phyloP scores from a whole-genome alignment of 2,329 filamentous ascomycete genomes.

The Chrysosphaeria jannelii region DNA sequence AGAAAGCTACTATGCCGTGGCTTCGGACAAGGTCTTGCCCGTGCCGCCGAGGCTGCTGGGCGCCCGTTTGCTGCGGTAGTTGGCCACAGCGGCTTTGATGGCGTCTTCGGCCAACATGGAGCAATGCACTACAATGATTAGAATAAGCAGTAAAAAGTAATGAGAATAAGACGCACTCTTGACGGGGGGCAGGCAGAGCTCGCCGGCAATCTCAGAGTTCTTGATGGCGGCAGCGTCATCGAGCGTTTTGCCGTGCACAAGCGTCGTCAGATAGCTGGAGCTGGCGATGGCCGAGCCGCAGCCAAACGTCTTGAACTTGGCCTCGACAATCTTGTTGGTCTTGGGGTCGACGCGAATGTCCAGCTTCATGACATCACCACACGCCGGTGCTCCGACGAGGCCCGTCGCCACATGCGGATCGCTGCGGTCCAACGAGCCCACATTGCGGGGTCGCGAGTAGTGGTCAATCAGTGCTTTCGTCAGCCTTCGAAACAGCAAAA shows the following conservation, averaged over 20 bases:
- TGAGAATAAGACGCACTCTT: no score
- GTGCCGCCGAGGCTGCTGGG: conserved; percentile 58
- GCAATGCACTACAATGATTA: conserved; percentile 38
- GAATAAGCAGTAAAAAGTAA: conserved; percentile 32
- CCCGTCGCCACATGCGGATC: conserved; percentile 68
- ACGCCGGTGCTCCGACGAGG: conserved; percentile 71
- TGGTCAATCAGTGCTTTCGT: conserved; percentile 7
- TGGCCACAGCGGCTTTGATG: conserved; percentile 71
- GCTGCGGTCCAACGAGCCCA: conserved; percentile 33
- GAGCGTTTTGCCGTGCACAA: conserved; percentile 85
- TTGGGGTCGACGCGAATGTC: conserved; percentile 77
- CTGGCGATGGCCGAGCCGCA: conserved; percentile 87
- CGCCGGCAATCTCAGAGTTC: conserved; percentile 96
- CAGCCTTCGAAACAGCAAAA: no score
- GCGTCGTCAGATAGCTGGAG: conserved; percentile 60
- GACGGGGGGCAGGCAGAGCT: conserved; percentile 65
- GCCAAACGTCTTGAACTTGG: conserved; percentile 95
- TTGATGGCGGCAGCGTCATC: conserved; percentile 79
- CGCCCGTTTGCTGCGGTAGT: conserved; percentile 81
- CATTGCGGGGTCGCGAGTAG: conserved; percentile 13
- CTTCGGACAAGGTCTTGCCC: conserved; percentile 5
- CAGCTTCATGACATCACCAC: conserved; percentile 80
- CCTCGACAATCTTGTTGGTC: conserved; percentile 69
- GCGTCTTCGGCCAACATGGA: conserved; percentile 81
- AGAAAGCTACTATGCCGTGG: conserved; percentile 1